Conservation (phyloP, 768 basidiomycete genomes). For the Phlebiopsis gigantea region DNA sequence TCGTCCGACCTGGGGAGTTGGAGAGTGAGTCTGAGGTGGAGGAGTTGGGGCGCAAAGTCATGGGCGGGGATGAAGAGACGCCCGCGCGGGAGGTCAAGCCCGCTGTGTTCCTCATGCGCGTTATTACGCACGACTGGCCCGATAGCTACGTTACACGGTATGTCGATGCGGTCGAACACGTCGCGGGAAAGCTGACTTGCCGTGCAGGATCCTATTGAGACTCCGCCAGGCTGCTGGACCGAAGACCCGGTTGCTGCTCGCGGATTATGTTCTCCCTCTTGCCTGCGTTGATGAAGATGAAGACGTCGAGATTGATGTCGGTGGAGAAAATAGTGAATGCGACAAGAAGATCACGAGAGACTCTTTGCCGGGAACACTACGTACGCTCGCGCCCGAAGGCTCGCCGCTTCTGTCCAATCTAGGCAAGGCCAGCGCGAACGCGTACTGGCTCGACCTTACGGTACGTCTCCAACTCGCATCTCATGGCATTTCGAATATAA, state of each 20-base stretch:
- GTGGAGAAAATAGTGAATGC: neutral
- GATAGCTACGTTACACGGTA: conserved; percentile 37
- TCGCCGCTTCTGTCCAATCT: conserved; percentile 68
- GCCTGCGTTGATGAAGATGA: conserved; percentile 53
- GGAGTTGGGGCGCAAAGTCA: conserved; percentile 7
- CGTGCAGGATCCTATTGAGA: conserved; percentile 39
- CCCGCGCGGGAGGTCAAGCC: conserved; percentile 28
- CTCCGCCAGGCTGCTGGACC: conserved; percentile 35
- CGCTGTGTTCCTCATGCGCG: conserved; percentile 65
- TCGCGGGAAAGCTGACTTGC: conserved; percentile 18
- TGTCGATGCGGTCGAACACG: neutral
- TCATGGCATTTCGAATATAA: neutral
- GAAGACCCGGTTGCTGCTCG: conserved; percentile 59
- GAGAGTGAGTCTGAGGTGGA: neutral
- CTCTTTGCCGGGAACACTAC: conserved; percentile 38
- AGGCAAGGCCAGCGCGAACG: conserved; percentile 65
- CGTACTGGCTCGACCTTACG: conserved; percentile 67
- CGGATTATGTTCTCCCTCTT: conserved; percentile 65
- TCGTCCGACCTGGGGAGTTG: neutral
- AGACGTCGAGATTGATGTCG: conserved; percentile 11
- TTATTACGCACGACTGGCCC: conserved; percentile 77
- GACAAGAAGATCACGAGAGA: conserved; percentile 23
- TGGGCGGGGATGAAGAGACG: neutral
- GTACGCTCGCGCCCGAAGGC: conserved; percentile 46
- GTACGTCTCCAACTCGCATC: conserved; percentile 28